These are phyloP conservation scores for Chara braunii DNA, from an alignment of 139 green algal species.

Conservation along the genomic window DNA sequence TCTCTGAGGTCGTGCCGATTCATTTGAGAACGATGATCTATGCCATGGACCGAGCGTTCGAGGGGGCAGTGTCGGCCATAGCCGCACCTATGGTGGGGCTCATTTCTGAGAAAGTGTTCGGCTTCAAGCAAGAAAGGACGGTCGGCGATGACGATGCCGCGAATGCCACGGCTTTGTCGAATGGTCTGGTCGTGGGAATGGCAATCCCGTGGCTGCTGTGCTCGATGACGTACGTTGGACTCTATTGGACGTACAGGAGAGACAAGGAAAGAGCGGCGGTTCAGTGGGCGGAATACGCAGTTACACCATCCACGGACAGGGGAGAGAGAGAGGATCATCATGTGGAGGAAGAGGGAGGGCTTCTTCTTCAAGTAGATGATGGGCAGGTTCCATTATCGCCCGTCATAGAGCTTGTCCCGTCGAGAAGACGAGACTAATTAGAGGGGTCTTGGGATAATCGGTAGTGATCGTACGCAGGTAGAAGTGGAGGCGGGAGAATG, in stretches of 20 bases:
- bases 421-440: too few relatives aligned
- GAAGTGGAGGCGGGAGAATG: too few relatives aligned
- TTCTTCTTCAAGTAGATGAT: too few relatives aligned
- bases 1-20: conserved; percentile 31
- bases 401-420: too few relatives aligned
- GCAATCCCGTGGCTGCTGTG: conserved; percentile 29
- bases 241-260: conserved; percentile 30
- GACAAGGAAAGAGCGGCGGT: conserved; percentile 34
- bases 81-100: conserved; percentile 31
- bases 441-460: too few relatives aligned
- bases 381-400: too few relatives aligned
- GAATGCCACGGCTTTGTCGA: conserved; percentile 19
- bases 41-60: conserved; percentile 32
- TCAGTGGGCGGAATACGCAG: too few relatives aligned
- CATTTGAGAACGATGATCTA: conserved; percentile 33
- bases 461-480: too few relatives aligned
- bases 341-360: too few relatives aligned
- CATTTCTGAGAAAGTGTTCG: conserved; percentile 27
- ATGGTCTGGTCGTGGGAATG: conserved; percentile 33
- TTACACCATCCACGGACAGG: too few relatives aligned
- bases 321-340: too few relatives aligned
- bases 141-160: neutral
- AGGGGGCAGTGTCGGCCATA: conserved; percentile 34
- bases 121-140: conserved; percentile 10
- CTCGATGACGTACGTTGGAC: conserved; percentile 19